phyloP scores from a whole-genome alignment of 352 stramenopile species.

The Phytophthora pistaciae region DNA sequence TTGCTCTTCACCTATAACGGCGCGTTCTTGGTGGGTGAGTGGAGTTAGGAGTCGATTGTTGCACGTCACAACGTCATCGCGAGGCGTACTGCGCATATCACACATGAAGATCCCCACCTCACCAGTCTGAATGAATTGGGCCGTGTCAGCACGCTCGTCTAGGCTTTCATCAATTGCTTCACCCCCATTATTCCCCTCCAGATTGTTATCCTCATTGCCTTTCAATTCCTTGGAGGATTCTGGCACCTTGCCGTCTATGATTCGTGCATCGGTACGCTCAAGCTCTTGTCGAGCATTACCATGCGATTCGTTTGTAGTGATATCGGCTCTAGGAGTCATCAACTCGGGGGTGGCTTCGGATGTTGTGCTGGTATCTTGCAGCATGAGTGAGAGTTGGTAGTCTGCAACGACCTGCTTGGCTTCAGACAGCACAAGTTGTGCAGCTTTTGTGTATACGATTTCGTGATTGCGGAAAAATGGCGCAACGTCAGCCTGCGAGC shows the following conservation, averaged over 20 bases:
- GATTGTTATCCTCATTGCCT: not conserved
- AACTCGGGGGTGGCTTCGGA: constrained; percentile 1
- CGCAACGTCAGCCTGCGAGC: constrained; percentile 63
- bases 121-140: constrained; percentile 51
- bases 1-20: constrained; percentile 71
- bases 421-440: constrained; percentile 52
- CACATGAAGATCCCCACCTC: constrained; percentile 75
- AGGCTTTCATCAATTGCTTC: not conserved
- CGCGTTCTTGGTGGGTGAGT: constrained; percentile 56
- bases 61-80: constrained; percentile 66
- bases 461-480: constrained; percentile 64
- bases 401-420: constrained; percentile 58
- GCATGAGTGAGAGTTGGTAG: constrained; percentile 68
- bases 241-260: not conserved
- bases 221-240: not conserved
- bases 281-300: not conserved
- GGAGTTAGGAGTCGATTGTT: constrained; percentile 63
- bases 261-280: not conserved
- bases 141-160: constrained; percentile 14
- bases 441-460: constrained; percentile 34
- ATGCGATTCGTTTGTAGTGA: not conserved
- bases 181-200: not conserved
- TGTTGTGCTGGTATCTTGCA: not conserved
- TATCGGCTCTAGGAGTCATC: not conserved
- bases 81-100: constrained; percentile 52